These are phyloP conservation scores for Stagonosporopsis cucurbitacearum DNA, from an alignment of 2,329 filamentous ascomycete species.

Conservation along the genomic window DNA sequence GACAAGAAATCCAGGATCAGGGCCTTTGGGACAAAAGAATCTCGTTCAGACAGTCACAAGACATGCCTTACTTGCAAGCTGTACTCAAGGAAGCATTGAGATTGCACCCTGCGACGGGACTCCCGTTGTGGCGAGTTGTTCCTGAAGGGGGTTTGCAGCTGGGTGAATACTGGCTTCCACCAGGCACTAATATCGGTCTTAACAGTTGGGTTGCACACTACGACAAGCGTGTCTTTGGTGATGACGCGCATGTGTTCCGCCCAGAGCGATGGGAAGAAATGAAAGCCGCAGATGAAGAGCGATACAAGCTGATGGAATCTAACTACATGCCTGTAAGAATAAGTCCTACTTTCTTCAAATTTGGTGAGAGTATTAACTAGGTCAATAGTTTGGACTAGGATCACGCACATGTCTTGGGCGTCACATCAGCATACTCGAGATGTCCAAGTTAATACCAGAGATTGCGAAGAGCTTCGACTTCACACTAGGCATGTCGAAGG, in stretches of 20 bases:
- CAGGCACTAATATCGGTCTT: slow-evolving; percentile 22
- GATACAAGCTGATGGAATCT: neutral
- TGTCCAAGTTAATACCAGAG: slow-evolving; percentile 25
- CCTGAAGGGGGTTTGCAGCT: slow-evolving; percentile 43
- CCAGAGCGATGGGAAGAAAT: slow-evolving; percentile 25
- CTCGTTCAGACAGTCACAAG: neutral
- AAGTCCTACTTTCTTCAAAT: neutral
- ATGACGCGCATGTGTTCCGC: slow-evolving; percentile 13
- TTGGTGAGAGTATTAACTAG: too few relatives aligned
- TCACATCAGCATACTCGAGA: slow-evolving; percentile 26
- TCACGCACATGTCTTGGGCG: slow-evolving; percentile 25
- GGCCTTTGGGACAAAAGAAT: neutral
- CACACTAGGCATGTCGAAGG: neutral
- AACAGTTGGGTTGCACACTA: slow-evolving; percentile 24
- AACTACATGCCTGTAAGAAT: neutral
- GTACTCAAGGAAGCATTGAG: slow-evolving; percentile 55
- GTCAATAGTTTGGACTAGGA: slow-evolving; percentile 30
- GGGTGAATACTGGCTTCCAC: slow-evolving; percentile 6
- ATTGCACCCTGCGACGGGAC: slow-evolving; percentile 52
- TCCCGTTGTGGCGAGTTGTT: slow-evolving; percentile 49
- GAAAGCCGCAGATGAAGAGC: neutral
- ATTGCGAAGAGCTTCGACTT: slow-evolving; percentile 20
- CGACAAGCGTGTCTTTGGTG: slow-evolving; percentile 16
- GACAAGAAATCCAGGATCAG: neutral
- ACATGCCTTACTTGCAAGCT: slow-evolving; percentile 50